These are phyloP conservation scores for Fusarium sp. DNA, from an alignment of 2,329 filamentous ascomycete species.

Conservation along the genomic window DNA sequence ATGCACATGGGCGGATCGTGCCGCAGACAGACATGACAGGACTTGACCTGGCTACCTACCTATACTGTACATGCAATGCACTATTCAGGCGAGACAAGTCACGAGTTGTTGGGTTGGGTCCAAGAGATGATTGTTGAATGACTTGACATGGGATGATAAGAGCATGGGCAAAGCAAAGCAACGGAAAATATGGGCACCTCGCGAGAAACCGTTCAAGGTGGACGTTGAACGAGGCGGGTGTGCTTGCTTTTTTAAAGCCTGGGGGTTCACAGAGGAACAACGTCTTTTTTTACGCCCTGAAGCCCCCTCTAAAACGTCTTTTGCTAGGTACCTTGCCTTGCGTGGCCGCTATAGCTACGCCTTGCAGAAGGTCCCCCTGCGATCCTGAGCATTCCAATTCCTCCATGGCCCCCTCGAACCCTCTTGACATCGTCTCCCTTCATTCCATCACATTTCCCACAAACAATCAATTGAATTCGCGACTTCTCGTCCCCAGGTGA, in stretches of 20 bases:
- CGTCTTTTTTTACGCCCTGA: slow-evolving; percentile 5
- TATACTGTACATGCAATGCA: neutral
- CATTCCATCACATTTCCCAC: slow-evolving; percentile 41
- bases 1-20: slow-evolving; percentile 27
- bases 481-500: slow-evolving; percentile 22
- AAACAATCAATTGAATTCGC: slow-evolving; percentile 29
- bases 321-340: neutral
- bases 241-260: neutral
- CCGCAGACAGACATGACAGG: slow-evolving; percentile 1
- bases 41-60: neutral
- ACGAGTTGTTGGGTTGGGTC: neutral
- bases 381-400: slow-evolving; percentile 32
- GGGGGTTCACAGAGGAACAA: neutral
- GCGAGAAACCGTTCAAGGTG: neutral
- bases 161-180: neutral
- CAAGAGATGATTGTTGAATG: neutral
- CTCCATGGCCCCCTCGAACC: slow-evolving; percentile 26
- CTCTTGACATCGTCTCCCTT: slow-evolving; percentile 38
- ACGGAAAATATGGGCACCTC: neutral
- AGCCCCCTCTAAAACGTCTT: slow-evolving; percentile 20
- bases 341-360: neutral
- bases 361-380: slow-evolving; percentile 34
- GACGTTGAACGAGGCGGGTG: neutral
- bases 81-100: slow-evolving; percentile 26
- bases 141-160: slow-evolving; percentile 2